phyloP scores from a whole-genome alignment of 805 yeast species.

The Scheffersomyces amazonensis region DNA sequence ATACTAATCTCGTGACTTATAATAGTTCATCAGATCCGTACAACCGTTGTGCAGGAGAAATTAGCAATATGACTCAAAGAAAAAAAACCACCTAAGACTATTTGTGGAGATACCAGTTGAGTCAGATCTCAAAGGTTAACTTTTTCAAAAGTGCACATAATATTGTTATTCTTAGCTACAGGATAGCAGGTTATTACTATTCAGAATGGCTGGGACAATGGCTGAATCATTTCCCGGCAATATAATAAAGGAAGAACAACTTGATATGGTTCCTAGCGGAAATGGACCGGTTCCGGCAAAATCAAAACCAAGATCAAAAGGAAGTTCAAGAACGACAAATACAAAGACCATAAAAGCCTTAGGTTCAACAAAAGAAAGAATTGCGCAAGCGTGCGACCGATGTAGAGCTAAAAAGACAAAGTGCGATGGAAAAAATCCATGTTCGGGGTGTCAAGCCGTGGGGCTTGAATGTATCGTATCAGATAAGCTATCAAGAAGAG shows the following conservation, averaged over 20 bases:
- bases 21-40: neutral
- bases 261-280: neutral
- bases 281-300: neutral
- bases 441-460: conserved; percentile 79
- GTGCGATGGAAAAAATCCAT: conserved; percentile 75
- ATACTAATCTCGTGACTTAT: too few relatives aligned
- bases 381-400: conserved; percentile 90
- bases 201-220: too few relatives aligned
- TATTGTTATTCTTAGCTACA: too few relatives aligned
- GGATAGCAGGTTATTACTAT: too few relatives aligned
- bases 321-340: conserved; percentile 12
- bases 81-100: too few relatives aligned
- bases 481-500: conserved; percentile 79
- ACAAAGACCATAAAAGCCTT: conserved; percentile 59
- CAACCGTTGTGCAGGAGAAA: neutral
- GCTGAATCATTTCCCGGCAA: too few relatives aligned
- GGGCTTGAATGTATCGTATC: conserved; percentile 89
- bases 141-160: too few relatives aligned
- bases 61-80: too few relatives aligned
- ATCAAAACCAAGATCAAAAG: conserved; percentile 4
- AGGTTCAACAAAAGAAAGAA: conserved; percentile 63
- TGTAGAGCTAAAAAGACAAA: conserved; percentile 78
- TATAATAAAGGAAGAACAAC: too few relatives aligned
- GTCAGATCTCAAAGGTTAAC: too few relatives aligned
- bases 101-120: too few relatives aligned